Conservation (phyloP, 176 grass and related monocot genomes). For the Triticum aestivum region IWGSC_CS_RefSeq_v2.1 NC_057810.1:393599731-393600230, state of each 20-base stretch:
- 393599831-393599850: constrained; percentile 66
- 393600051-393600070: background rate
- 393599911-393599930: constrained; percentile 71
- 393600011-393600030: constrained; percentile 83
- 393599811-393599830: constrained; percentile 87
- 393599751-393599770: constrained; percentile 74
- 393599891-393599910: constrained; percentile 33
- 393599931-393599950: constrained; percentile 93
- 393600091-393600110: no score
- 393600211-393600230: no score
- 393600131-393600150: no score
- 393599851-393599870: constrained; percentile 42
- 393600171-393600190: no score
- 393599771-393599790: constrained; percentile 87
- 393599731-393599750: constrained; percentile 69
- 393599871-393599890: background rate
- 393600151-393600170: no score
- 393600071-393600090: background rate
- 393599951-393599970: constrained; percentile 90
- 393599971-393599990: constrained; percentile 96
- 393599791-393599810: constrained; percentile 94
- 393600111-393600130: no score
- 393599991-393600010: constrained; percentile 83
- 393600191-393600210: no score
- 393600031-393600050: constrained; percentile 94